Base-by-base conservation (phyloP, 495 filamentous ascomycete species). In the Durotheca rogersii region DNA sequence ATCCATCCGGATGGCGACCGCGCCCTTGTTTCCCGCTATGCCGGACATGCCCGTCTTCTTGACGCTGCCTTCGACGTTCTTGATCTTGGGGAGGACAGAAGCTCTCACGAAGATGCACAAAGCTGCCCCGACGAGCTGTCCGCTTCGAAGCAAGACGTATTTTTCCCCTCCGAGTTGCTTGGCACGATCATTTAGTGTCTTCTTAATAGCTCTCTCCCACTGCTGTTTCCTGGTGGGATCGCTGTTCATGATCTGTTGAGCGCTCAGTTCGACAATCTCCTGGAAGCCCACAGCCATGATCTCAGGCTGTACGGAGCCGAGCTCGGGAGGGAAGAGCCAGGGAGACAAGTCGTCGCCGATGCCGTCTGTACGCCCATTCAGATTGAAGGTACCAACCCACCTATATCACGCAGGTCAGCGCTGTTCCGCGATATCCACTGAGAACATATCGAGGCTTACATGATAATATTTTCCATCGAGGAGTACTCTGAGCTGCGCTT, bases 41-140 rank as follows among this genome's bases (percentile, higher is more conserved):
- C 93, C 93, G 23, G 90, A 96, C 74, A 99, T 83, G 9, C 93
- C 93, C 1, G 93, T 99, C 81, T 97, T 99, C 70, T 96, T 97
- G 27, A 96, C 81, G 53, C 84, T 86, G 7, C 93, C 94, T 66
- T 98, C 93, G 2, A 99, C 93, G 60, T 96, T 95, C 64, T 95
- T 96, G 58, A 99, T 89, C 32, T 86, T 77, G 15, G 75, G 75
- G 39, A 99, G 77, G 2, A 78, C 77, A 56, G 83, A 87, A 2
- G 85, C 77, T 63, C 85, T 90, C 4, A 96, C 89, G 60, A 88
- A 97, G 40, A 99, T 85, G 62, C 91, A 85, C 27, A 97, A 68
- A 1, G 93, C 92, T 25, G 93, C 89, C 9, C 93, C 93, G 40
- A 99, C 93, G 19, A 99, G 83, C 67, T 99, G 93, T 2, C 94